Evolutionary conservation across 2,329 filamentous ascomycete species (phyloP).

Genomic region (Polychaeton citri): DNA sequence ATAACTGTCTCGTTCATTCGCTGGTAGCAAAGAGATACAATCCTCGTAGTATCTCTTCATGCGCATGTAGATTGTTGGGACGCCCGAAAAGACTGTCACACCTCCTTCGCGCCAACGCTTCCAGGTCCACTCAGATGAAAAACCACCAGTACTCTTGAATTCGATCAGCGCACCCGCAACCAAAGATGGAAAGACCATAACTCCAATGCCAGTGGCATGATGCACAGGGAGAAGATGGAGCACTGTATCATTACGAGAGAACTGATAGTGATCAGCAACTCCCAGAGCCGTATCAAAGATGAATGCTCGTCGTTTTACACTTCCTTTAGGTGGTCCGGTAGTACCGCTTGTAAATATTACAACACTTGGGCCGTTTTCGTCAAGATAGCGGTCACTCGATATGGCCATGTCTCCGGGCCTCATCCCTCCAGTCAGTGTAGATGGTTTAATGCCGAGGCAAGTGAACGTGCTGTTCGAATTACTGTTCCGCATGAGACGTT

Average conservation of each 20-base stretch:
- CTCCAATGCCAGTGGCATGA: constrained; percentile 32
- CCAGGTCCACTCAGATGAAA: constrained; percentile 26
- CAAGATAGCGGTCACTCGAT: constrained; percentile 20
- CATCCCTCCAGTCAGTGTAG: constrained; percentile 19
- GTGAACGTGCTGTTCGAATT: constrained; percentile 18
- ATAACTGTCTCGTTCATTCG: no score
- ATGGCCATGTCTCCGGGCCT: constrained; percentile 17
- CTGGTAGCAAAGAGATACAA: no score
- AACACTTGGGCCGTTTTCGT: constrained; percentile 22
- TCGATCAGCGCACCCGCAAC: constrained; percentile 29
- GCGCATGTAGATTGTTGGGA: constrained; percentile 32
- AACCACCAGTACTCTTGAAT: constrained; percentile 30
- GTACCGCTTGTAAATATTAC: constrained; percentile 28
- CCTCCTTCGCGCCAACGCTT: constrained; percentile 24
- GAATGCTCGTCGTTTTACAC: constrained; percentile 22
- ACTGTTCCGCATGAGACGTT: constrained; percentile 16
- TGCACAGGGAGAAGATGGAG: constrained; percentile 33
- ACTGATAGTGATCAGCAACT: constrained; percentile 27
- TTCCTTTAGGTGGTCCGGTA: constrained; percentile 26
- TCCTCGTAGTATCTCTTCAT: constrained; percentile 27
- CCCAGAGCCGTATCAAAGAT: constrained; percentile 17
- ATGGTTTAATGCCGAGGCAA: constrained; percentile 20
- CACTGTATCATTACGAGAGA: constrained; percentile 23
- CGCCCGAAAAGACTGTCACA: constrained; percentile 31
- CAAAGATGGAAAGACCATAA: constrained; percentile 27